Percentiles rank a stretch among this genome's conserved stretches.
phyloP scores from a whole-genome alignment of 495 filamentous ascomycete species.

The Hypoxylon fuscum region DNA sequence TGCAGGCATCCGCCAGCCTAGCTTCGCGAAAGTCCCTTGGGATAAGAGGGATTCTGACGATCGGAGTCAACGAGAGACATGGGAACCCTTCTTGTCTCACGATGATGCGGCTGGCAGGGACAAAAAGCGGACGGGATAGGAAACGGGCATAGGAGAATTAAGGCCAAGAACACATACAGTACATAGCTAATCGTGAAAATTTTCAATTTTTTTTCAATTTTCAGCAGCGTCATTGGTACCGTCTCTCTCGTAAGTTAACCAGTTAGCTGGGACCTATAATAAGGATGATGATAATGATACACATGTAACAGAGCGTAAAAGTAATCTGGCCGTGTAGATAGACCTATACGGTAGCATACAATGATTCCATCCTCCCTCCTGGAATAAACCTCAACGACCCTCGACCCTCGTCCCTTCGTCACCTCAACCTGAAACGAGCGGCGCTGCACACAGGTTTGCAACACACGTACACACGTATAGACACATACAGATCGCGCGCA shows the following conservation, averaged over 20 bases:
- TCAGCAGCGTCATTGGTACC: conserved; percentile 8
- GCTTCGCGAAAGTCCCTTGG: background rate
- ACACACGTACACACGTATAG: conserved; percentile 12
- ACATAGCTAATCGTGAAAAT: conserved; percentile 2
- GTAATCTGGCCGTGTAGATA: too few relatives aligned
- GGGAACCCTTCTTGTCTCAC: conserved; percentile 24
- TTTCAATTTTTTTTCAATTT: too few relatives aligned
- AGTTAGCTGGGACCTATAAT: background rate
- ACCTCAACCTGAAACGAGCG: conserved; percentile 40
- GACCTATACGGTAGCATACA: too few relatives aligned
- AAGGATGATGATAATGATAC: background rate
- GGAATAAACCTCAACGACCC: background rate
- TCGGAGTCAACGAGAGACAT: conserved; percentile 36
- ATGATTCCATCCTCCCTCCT: too few relatives aligned
- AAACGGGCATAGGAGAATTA: conserved; percentile 44
- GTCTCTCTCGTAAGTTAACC: conserved; percentile 12
- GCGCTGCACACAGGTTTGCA: conserved; percentile 27
- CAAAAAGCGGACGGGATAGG: conserved; percentile 8
- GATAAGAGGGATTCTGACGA: conserved; percentile 1
- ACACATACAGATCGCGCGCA: conserved; percentile 26
- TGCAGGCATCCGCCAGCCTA: conserved; percentile 16
- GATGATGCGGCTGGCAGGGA: conserved; percentile 26
- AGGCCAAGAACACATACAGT: background rate
- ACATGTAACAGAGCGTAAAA: too few relatives aligned
- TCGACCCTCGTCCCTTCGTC: conserved; percentile 16